Evolutionary conservation across 2,329 filamentous ascomycete genomes (phyloP), one percentile per base, ranked within the genome.

Genomic region (Mycosphaerella sp.): DNA sequence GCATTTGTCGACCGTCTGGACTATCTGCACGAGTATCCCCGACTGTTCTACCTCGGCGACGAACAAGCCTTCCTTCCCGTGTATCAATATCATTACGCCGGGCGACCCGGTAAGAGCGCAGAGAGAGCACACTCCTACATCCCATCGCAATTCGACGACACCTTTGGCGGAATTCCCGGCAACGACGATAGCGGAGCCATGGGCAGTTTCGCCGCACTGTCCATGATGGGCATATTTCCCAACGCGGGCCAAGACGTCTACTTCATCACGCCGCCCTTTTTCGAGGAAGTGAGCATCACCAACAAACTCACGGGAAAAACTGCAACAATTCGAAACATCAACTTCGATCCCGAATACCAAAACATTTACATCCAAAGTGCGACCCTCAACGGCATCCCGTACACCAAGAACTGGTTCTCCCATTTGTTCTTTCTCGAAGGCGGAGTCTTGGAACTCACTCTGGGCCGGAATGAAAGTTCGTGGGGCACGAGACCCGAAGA

Each of bases 231-330:
- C 0, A 61, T 74, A 2, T 76, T 76, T 45, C 75, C 74, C 0
- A 75, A 74, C 44, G 72, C 75, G 1, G 75, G 75, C 0, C 74
- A 76, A 48, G 70, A 76, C 55, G 72, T 77, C 11, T 77, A 76
- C 50, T 69, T 76, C 48, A 75, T 77, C 54, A 74, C 68, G 6
- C 71, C 75, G 8, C 74, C 74, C 0, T 76, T 75, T 62, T 76
- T 76, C 59, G 66, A 72, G 40, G 63, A 67, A 6, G 66, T 75
- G 36, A 70, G 65, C 42, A 63, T 76, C 17, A 71, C 63, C 1
- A 72, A 70, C 41, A 66, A 69, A n/a, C 49, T 69, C 4, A 75
- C 72, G 0, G 71, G 71, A 5, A 71, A 70, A 31, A 73, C 67
- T 1, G 72, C 74, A 1, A 74, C 70, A 1, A 71, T 76, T 12